Conservation (phyloP, 2,329 filamentous ascomycete species). For the Dothideomycetes sp. region DNA sequence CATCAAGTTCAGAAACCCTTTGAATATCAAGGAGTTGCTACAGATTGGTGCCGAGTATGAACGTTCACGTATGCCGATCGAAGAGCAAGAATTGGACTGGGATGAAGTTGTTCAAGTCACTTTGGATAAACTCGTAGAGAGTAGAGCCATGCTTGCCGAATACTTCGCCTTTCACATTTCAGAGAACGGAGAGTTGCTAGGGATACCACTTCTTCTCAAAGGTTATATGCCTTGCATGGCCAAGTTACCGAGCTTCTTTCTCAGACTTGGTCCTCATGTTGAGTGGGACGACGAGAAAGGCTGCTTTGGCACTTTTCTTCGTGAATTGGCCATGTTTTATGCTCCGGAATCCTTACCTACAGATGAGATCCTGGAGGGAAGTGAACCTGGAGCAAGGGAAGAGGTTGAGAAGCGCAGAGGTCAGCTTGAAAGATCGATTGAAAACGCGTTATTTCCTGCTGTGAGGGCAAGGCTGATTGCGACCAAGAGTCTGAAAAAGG, state of each 20-base stretch:
- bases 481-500: conserved; percentile 66
- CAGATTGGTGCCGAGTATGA: conserved; percentile 64
- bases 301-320: conserved; percentile 79
- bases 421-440: conserved; percentile 66
- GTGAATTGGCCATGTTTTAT: conserved; percentile 82
- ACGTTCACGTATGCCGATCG: conserved; percentile 25
- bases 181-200: conserved; percentile 63
- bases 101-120: conserved; percentile 58
- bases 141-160: conserved; percentile 78
- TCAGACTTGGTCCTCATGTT: conserved; percentile 79
- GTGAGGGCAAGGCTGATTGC: conserved; percentile 76
- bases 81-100: conserved; percentile 50
- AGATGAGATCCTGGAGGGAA: conserved; percentile 35
- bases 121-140: conserved; percentile 58
- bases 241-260: conserved; percentile 81
- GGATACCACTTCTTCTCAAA: conserved; percentile 76
- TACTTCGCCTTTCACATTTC: conserved; percentile 87
- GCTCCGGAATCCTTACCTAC: conserved; percentile 72
- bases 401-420: conserved; percentile 32
- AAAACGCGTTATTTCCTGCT: conserved; percentile 83
- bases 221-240: conserved; percentile 78
- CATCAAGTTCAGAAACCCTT: conserved; percentile 69
- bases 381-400: conserved; percentile 35
- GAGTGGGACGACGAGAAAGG: conserved; percentile 75
- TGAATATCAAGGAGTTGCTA: conserved; percentile 63